Percentiles rank a stretch among this genome's conserved stretches.
Conservation (phyloP, 352 stramenopile genomes). For the Phytophthora pistaciae region DNA sequence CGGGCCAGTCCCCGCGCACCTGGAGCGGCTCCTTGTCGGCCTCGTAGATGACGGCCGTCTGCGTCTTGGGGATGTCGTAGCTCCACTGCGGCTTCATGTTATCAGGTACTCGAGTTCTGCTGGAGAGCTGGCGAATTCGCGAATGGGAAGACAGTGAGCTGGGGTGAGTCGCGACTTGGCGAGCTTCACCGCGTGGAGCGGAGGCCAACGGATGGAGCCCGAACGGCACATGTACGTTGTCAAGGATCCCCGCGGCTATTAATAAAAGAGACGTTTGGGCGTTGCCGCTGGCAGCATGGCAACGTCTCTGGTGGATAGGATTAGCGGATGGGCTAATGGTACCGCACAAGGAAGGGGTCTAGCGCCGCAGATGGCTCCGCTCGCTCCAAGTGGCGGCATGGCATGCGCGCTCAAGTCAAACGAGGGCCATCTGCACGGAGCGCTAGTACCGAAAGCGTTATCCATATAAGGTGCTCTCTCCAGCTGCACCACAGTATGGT, state of each 20-base stretch:
- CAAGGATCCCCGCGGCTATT: conserved; percentile 12
- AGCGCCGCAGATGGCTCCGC: conserved; percentile 3
- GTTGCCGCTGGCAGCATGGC: conserved; percentile 1
- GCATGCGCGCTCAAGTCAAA: not conserved
- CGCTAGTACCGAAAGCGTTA: not conserved
- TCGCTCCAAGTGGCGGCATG: not conserved
- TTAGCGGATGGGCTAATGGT: conserved; percentile 21
- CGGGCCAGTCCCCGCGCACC: conserved; percentile 57
- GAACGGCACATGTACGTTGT: not conserved
- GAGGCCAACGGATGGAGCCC: conserved; percentile 24
- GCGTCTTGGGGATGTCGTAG: conserved; percentile 63
- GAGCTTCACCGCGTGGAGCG: not conserved
- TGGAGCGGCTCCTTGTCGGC: conserved; percentile 53
- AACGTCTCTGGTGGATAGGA: conserved; percentile 31
- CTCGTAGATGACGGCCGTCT: conserved; percentile 60
- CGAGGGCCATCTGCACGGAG: not conserved
- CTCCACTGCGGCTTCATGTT: conserved; percentile 48
- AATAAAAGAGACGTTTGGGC: conserved; percentile 31
- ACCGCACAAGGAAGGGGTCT: conserved; percentile 27
- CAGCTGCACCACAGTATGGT: not conserved
- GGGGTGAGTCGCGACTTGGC: not conserved
- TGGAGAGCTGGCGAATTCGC: conserved; percentile 23
- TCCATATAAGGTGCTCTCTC: not conserved
- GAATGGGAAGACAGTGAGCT: conserved; percentile 10
- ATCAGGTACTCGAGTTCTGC: conserved; percentile 20